These are phyloP conservation scores for Eutrema japonicum DNA, from an alignment of 345 rosid species.

Conservation along the genomic window DNA sequence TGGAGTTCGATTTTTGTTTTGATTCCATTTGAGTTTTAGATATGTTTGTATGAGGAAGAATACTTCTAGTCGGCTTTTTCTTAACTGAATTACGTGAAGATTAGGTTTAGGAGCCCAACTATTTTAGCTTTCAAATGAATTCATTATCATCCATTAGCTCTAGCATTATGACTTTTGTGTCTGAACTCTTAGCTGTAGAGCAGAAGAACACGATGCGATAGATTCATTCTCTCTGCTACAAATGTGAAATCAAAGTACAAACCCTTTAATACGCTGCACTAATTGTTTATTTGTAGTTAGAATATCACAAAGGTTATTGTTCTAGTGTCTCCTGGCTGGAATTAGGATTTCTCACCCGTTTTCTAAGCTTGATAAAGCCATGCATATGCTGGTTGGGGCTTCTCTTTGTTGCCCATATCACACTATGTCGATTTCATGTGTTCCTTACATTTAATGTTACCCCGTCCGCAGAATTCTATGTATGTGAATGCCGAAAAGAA, in stretches of 20 bases:
- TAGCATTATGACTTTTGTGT: slow-evolving; percentile 11
- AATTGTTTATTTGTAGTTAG: slow-evolving; percentile 3
- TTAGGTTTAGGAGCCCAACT: slow-evolving; percentile 22
- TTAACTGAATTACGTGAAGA: not conserved
- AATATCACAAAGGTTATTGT: not conserved
- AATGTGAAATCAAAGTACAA: slow-evolving; percentile 2
- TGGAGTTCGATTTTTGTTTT: not conserved
- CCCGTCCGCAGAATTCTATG: not conserved
- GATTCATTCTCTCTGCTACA: slow-evolving; percentile 13
- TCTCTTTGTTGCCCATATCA: slow-evolving; percentile 5
- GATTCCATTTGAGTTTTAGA: not conserved
- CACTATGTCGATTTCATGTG: slow-evolving; percentile 11
- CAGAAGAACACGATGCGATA: slow-evolving; percentile 10
- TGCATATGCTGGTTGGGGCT: not conserved
- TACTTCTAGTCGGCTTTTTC: slow-evolving; percentile 5
- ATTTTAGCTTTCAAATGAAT: not conserved
- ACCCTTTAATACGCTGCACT: slow-evolving; percentile 1
- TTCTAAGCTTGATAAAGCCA: slow-evolving; percentile 5
- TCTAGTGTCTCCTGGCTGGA: slow-evolving; percentile 11
- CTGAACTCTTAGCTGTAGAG: not conserved
- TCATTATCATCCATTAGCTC: slow-evolving; percentile 10
- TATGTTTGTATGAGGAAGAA: not conserved
- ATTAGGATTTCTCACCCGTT: not conserved
- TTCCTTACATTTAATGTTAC: not conserved
- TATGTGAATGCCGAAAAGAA: not conserved